Evolutionary conservation across 2,329 filamentous ascomycete genomes (phyloP).

Genomic region (Bipolaris victoriae): DNA sequence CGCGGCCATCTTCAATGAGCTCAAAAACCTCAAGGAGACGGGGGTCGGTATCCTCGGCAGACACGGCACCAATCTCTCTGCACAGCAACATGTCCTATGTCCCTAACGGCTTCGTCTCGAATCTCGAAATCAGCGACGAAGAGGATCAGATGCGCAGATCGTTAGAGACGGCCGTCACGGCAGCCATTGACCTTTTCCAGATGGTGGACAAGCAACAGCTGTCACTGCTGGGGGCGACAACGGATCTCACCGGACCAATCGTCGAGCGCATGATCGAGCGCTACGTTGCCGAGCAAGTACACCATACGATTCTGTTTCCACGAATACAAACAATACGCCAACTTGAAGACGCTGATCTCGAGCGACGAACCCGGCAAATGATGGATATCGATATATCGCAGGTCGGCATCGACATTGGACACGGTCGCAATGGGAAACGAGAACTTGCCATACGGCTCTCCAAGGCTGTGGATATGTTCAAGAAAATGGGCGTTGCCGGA

Average conservation of each 20-base stretch:
- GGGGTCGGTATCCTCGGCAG: slow-evolving; percentile 45
- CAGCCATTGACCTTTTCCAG: slow-evolving; percentile 94
- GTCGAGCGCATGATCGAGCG: slow-evolving; percentile 95
- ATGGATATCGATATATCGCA: slow-evolving; percentile 92
- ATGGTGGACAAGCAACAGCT: slow-evolving; percentile 94
- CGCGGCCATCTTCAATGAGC: slow-evolving; percentile 40
- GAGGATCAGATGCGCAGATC: slow-evolving; percentile 89
- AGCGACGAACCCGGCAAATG: slow-evolving; percentile 91
- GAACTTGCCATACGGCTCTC: slow-evolving; percentile 78
- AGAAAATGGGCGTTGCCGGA: slow-evolving; percentile 76
- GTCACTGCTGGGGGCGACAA: slow-evolving; percentile 88
- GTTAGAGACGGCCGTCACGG: slow-evolving; percentile 88
- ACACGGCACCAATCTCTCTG: slow-evolving; percentile 45
- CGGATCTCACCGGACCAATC: slow-evolving; percentile 87
- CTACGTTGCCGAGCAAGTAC: slow-evolving; percentile 91
- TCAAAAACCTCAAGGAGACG: slow-evolving; percentile 43
- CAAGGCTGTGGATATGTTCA: slow-evolving; percentile 85
- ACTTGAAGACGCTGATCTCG: slow-evolving; percentile 83
- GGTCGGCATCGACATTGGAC: slow-evolving; percentile 84
- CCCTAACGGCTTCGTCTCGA: slow-evolving; percentile 48
- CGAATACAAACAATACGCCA: slow-evolving; percentile 78
- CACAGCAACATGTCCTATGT: slow-evolving; percentile 47
- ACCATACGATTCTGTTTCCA: slow-evolving; percentile 82
- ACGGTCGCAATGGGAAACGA: slow-evolving; percentile 77
- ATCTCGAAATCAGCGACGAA: slow-evolving; percentile 78